A percentile compares a stretch with the other conserved stretches of the same genome.
These are phyloP conservation scores for Lentinula novae-zelandiae DNA, from an alignment of 1,284 basidiomycete species.

Conservation along the genomic window DNA sequence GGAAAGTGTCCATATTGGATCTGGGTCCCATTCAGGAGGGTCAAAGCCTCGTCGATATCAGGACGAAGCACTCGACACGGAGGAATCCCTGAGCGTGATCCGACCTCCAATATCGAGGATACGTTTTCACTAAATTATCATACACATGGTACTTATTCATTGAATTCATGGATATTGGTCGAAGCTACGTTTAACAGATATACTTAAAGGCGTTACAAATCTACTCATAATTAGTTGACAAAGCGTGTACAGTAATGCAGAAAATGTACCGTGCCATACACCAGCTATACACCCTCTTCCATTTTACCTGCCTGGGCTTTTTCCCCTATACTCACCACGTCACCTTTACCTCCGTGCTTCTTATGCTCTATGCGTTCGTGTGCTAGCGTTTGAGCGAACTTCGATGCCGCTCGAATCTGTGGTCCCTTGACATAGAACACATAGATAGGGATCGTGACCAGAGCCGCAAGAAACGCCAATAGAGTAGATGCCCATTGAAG, in stretches of 20 bases:
- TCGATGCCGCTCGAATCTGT: background rate
- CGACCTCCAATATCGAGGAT: no score
- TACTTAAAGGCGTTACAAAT: no score
- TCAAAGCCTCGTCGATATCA: no score
- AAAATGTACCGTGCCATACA: background rate
- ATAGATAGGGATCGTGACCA: constrained; percentile 6
- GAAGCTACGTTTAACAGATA: no score
- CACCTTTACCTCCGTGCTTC: background rate
- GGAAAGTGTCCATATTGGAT: background rate
- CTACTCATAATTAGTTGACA: no score
- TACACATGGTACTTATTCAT: no score
- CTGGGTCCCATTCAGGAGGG: background rate
- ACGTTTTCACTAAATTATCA: no score
- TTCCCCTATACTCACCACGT: background rate
- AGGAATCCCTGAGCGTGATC: no score
- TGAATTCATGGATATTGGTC: no score
- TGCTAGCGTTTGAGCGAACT: constrained; percentile 4
- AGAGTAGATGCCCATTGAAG: constrained; percentile 9
- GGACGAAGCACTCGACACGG: no score
- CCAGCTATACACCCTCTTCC: background rate
- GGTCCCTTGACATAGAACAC: constrained; percentile 6
- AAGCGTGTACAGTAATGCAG: background rate
- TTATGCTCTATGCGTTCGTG: background rate
- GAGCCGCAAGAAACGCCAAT: background rate
- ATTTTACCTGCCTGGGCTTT: background rate